Evolutionary conservation across 1,284 basidiomycete genomes (phyloP).

Genomic region (Laetiporus sulphureus): DNA sequence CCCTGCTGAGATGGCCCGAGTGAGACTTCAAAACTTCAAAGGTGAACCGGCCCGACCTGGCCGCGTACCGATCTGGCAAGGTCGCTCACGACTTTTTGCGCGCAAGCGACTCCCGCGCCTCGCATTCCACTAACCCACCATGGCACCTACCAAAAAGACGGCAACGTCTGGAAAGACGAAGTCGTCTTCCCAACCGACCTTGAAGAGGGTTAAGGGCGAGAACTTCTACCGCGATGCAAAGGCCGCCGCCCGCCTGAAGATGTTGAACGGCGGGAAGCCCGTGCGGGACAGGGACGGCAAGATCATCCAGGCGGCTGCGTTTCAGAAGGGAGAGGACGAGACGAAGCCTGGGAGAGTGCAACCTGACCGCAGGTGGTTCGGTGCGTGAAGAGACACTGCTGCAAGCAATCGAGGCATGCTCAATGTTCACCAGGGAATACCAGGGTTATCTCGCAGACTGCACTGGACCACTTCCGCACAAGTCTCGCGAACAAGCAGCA

Average conservation of each 20-base stretch:
- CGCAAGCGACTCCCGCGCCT: no score
- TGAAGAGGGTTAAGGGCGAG: conserved; percentile 82
- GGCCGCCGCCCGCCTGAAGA: conserved; percentile 74
- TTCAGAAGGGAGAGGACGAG: conserved; percentile 89
- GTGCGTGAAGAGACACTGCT: conserved; percentile 39
- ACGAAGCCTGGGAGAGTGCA: conserved; percentile 84
- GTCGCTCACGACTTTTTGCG: no score
- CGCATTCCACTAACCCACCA: conserved; percentile 21
- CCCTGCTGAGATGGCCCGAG: no score
- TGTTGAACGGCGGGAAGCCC: conserved; percentile 88
- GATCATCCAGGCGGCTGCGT: conserved; percentile 86
- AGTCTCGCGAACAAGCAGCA: conserved; percentile 78
- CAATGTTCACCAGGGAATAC: conserved; percentile 71
- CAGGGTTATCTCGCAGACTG: conserved; percentile 94
- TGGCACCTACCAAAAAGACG: conserved; percentile 49
- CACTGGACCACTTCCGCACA: conserved; percentile 90
- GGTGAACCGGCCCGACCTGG: no score
- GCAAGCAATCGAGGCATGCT: background rate
- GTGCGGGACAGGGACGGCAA: conserved; percentile 86
- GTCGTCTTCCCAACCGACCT: conserved; percentile 43
- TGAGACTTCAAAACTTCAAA: no score
- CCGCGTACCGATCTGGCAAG: no score
- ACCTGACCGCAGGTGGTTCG: conserved; percentile 93
- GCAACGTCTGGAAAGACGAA: conserved; percentile 37
- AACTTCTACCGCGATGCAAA: conserved; percentile 95